phyloP scores from a whole-genome alignment of 371 early-diverging fungal genomes.

The Coemansia sp. region DNA sequence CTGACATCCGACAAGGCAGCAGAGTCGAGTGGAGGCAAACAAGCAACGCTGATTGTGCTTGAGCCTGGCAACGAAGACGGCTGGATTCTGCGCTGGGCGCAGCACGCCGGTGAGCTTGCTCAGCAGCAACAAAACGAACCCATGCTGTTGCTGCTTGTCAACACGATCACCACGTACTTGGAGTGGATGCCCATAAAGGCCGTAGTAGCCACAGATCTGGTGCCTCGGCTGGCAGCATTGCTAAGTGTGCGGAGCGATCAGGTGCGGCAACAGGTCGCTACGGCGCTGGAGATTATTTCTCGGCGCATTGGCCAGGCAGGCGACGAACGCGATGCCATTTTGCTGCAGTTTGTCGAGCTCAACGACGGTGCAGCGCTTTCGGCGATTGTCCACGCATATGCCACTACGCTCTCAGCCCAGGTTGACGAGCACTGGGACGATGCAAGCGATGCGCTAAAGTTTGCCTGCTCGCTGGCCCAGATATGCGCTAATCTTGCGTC shows the following conservation, averaged over 20 bases:
- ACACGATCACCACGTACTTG: constrained; percentile 23
- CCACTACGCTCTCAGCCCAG: constrained; percentile 7
- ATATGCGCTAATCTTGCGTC: constrained; percentile 14
- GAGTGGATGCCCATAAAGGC: constrained; percentile 46
- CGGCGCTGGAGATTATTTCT: constrained; percentile 28
- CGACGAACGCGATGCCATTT: constrained; percentile 37
- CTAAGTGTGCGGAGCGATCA: constrained; percentile 23
- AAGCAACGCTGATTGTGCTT: constrained; percentile 17
- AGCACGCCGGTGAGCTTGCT: not conserved
- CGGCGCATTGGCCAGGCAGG: constrained; percentile 16
- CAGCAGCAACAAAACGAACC: not conserved
- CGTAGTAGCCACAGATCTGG: constrained; percentile 15
- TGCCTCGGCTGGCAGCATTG: constrained; percentile 18
- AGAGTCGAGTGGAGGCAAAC: not conserved
- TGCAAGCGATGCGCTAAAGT: constrained; percentile 20
- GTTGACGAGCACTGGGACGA: constrained; percentile 23
- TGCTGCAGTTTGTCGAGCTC: constrained; percentile 30
- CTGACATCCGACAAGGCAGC: constrained; percentile 8
- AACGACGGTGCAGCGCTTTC: constrained; percentile 4
- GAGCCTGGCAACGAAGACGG: constrained; percentile 47
- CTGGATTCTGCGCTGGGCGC: constrained; percentile 41
- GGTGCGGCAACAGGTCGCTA: constrained; percentile 19
- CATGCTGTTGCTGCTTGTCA: constrained; percentile 4
- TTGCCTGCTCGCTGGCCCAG: constrained; percentile 18
- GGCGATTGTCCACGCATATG: constrained; percentile 2